Evolutionary conservation across 805 yeast genomes (phyloP), one percentile per base, ranked within the genome.

Genomic region (Saccharomycopsis sp.): DNA sequence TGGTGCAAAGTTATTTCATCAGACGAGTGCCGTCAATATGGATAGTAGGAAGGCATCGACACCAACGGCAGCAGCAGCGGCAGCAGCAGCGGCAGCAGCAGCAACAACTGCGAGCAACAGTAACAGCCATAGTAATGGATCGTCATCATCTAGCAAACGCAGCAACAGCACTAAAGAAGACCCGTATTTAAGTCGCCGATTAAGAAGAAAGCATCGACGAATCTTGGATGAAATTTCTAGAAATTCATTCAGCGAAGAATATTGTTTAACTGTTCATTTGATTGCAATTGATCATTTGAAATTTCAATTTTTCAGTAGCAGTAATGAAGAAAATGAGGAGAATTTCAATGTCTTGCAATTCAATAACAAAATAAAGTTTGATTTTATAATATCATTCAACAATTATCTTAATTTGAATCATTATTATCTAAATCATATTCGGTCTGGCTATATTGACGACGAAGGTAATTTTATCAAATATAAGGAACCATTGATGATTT

Each of bases 1-100:
- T 20, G 85, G 86, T 13, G 68, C 77, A 1, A 73, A 81, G 16
- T 60, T 81, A 20, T 73, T 69, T 51, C 57, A 54, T 39, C 43
- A 43, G 21, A 28, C 48, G 56, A 3, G 56, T 57, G 2, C 48
- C 55, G 33, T 34, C 56, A 61, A 58, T 26, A 59, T 59, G 39
- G 54, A 57, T 28, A 58, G 56, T 38, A 27, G 31, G 7, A 9
- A 5, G 14, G 7, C 14, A 20, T 31, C 35, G 35, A 7, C 7
- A 13, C 17, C 7, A 14, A 20, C 35, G 5, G 13, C 35, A 14
- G 9, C 14, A 31, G 9, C 13, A 17, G 35, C 7, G 19, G 13
- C 17, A 13, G 6, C 4, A 7, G 35, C 35, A 31, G 35, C 19
- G 17, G 35, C 13, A 31, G 35, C 35, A 7, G 31, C 23, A 13